Evolutionary conservation across 1,284 basidiomycete species (phyloP), one percentile per base, ranked within the genome.

Genomic region (Inonotus hispidus): DNA sequence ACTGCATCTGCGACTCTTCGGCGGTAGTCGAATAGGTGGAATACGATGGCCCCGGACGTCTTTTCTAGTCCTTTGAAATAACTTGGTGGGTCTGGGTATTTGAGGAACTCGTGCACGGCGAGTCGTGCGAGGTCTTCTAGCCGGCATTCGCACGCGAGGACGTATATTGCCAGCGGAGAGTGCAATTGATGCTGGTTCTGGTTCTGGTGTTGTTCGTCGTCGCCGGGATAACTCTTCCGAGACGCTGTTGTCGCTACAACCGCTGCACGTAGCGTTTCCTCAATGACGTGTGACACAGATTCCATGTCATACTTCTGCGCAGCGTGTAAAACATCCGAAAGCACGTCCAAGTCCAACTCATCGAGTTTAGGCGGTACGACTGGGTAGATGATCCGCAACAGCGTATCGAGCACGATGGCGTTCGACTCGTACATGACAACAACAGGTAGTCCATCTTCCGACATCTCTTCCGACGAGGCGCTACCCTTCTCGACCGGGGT

Each of bases 261-360:
- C n/a, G 54, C 8, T 16, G 43, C 6, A 19, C 53, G 35, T 11
- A 61, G 47, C 21, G 25, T 23, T 7, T 49, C 45, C n/a, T 56
- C 53, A 11, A 56, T 25, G 1, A 39, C 10, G 38, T 61, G 23
- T 14, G 56, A 11, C 4, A 61, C 54, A 11, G 38, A 14, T 3
- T 13, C 46, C 56, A 61, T 61, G 13, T 61, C 60, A 32, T 61
- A 61, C 32, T 61, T 61, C 46, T 43, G 60, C n/a, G 60, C 60
- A 19, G 60, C 55, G n/a, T 32, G n/a, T 23, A 61, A 19, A 8
- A 57, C 5, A 43, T 27, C 43, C 8, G 16, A 39, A 19, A 50
- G 14, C 13, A 61, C 4, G 27, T 52, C 47, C 14, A 61, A 14
- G 41, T 52, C 38, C n/a, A 32, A 32, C 16, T 49, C 23, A 14